Percentiles rank a stretch among this genome's conserved stretches.
phyloP scores from a whole-genome alignment of 257 asterid genomes.

The Cruciata laevipes region DNA sequence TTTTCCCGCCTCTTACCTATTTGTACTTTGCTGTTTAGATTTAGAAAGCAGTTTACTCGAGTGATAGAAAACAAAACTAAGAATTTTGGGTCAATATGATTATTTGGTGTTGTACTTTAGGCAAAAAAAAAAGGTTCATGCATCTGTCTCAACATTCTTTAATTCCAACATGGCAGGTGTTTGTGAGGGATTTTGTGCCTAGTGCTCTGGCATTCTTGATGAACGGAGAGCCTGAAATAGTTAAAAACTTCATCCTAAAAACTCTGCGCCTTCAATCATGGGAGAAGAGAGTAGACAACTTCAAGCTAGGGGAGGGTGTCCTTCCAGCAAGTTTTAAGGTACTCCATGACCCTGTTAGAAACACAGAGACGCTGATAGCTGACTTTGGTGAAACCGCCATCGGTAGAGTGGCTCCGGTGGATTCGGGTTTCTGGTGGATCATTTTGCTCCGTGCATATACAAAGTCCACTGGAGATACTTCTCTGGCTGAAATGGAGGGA shows the following conservation, averaged over 20 bases:
- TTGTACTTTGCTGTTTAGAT: background rate
- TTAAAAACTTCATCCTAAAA: conserved; percentile 76
- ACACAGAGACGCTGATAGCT: conserved; percentile 73
- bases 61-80: background rate
- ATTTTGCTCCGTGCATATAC: conserved; percentile 88
- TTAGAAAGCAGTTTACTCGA: background rate
- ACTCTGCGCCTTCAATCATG: conserved; percentile 84
- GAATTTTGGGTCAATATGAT: background rate
- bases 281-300: conserved; percentile 89
- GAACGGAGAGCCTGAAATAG: conserved; percentile 95
- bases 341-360: conserved; percentile 70
- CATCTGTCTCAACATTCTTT: background rate
- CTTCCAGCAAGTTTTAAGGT: conserved; percentile 97
- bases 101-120: background rate
- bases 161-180: conserved; percentile 40
- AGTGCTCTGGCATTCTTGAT: conserved; percentile 88
- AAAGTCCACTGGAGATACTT: conserved; percentile 83
- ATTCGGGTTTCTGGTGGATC: conserved; percentile 99
- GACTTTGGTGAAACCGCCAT: conserved; percentile 95
- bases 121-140: no score
- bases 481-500: conserved; percentile 72
- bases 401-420: conserved; percentile 96
- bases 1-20: background rate
- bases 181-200: conserved; percentile 87
- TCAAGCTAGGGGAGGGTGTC: conserved; percentile 87